Percentiles rank a stretch among this genome's conserved stretches.
phyloP scores from a whole-genome alignment of 495 filamentous ascomycete species.

The Hypomontagnella monticulosa region DNA sequence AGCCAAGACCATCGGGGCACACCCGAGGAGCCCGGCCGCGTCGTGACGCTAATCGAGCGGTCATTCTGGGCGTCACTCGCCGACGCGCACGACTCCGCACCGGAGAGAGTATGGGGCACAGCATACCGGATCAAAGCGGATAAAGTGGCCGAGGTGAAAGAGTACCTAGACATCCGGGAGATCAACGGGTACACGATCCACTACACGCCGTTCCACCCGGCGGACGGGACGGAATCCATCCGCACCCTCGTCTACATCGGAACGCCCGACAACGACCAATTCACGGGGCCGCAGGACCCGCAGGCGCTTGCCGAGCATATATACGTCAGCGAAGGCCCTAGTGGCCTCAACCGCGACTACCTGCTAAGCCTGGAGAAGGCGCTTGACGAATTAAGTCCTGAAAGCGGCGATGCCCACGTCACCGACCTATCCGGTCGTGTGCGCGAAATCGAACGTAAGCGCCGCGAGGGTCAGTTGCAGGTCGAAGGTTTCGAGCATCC shows the following conservation, averaged over 20 bases:
- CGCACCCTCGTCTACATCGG: slow-evolving; percentile 89
- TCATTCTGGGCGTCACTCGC: slow-evolving; percentile 80
- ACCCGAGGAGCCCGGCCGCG: slow-evolving; percentile 83
- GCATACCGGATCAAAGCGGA: slow-evolving; percentile 86
- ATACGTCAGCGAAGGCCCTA: slow-evolving; percentile 76
- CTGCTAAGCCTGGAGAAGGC: slow-evolving; percentile 82
- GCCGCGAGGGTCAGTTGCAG: slow-evolving; percentile 30
- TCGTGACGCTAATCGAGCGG: slow-evolving; percentile 90
- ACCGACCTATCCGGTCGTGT: slow-evolving; percentile 66
- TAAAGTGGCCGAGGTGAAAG: slow-evolving; percentile 80
- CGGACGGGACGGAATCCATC: slow-evolving; percentile 55
- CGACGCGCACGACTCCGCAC: slow-evolving; percentile 70
- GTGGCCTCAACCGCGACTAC: slow-evolving; percentile 93
- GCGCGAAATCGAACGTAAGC: slow-evolving; percentile 59
- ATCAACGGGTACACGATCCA: slow-evolving; percentile 96
- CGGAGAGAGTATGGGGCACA: slow-evolving; percentile 84
- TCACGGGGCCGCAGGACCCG: slow-evolving; percentile 82
- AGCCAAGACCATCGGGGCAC: slow-evolving; percentile 97
- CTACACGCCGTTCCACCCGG: slow-evolving; percentile 81
- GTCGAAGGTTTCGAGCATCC: slow-evolving; percentile 31
- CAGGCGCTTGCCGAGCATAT: slow-evolving; percentile 88
- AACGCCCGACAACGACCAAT: slow-evolving; percentile 92
- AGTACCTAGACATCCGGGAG: slow-evolving; percentile 95
- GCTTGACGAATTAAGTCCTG: slow-evolving; percentile 75
- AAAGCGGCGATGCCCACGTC: slow-evolving; percentile 87